These are phyloP conservation scores for Rhodocollybia butyracea DNA, from an alignment of 768 basidiomycete species.

Conservation along the genomic window DNA sequence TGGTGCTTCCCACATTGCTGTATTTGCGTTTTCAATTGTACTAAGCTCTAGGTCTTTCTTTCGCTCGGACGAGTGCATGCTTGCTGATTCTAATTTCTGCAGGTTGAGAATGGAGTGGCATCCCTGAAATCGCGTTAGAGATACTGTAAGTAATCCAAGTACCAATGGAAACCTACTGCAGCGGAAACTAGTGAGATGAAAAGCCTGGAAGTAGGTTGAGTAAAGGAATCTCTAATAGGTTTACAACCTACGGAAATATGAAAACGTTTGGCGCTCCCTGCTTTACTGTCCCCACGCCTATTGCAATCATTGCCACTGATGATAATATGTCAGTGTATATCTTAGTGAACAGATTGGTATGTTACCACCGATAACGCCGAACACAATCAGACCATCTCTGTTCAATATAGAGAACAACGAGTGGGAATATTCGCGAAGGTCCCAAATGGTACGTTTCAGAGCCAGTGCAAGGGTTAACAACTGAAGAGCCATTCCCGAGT, in stretches of 20 bases:
- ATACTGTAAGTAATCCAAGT: too few species aligned
- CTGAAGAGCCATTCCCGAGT: background rate
- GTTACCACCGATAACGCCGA: background rate
- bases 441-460: slow-evolving; percentile 2
- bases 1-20: background rate
- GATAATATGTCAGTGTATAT: too few species aligned
- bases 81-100: background rate
- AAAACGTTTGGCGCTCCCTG: background rate
- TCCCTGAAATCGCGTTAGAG: too few species aligned
- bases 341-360: too few species aligned
- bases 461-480: background rate
- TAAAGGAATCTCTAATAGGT: background rate
- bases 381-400: background rate
- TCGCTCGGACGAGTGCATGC: background rate
- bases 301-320: slow-evolving; percentile 3
- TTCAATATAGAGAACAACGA: background rate
- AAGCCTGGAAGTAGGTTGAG: background rate
- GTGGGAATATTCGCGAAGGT: background rate
- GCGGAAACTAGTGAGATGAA: slow-evolving; percentile 1
- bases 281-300: background rate
- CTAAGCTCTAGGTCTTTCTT: background rate
- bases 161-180: background rate
- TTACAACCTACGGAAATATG: background rate
- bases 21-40: background rate
- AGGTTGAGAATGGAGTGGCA: background rate